phyloP scores from a whole-genome alignment of 306 rosid genomes.

The Inga oerstediana region DNA sequence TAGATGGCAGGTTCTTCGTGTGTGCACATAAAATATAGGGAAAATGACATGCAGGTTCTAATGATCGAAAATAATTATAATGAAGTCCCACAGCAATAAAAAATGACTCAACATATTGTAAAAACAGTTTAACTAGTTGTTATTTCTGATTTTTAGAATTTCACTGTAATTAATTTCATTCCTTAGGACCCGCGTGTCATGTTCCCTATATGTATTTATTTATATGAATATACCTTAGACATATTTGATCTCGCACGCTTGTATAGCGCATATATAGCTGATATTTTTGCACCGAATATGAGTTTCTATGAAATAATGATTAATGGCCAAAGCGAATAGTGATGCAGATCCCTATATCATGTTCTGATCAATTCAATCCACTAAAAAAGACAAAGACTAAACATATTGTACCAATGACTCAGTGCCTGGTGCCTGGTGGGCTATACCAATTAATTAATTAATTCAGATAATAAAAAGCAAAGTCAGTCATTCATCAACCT shows the following conservation, averaged over 20 bases:
- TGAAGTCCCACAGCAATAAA: too few relatives aligned
- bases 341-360: neutral
- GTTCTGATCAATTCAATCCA: neutral
- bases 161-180: too few relatives aligned
- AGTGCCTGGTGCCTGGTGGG: constrained; percentile 29
- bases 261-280: neutral
- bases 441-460: neutral
- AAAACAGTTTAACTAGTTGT: too few relatives aligned
- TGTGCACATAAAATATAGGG: neutral
- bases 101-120: too few relatives aligned
- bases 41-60: too few relatives aligned
- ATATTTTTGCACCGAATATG: neutral
- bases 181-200: too few relatives aligned
- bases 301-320: constrained; percentile 24
- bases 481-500: neutral
- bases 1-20: neutral
- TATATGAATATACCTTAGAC: neutral
- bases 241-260: neutral
- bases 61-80: too few relatives aligned
- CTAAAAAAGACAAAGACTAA: constrained; percentile 17
- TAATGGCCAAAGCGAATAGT: neutral
- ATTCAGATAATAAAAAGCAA: neutral
- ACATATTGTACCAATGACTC: neutral
- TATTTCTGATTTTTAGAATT: too few relatives aligned
- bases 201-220: too few relatives aligned